phyloP scores from a whole-genome alignment of 805 yeast species.

The Lachancea sp. region DNA sequence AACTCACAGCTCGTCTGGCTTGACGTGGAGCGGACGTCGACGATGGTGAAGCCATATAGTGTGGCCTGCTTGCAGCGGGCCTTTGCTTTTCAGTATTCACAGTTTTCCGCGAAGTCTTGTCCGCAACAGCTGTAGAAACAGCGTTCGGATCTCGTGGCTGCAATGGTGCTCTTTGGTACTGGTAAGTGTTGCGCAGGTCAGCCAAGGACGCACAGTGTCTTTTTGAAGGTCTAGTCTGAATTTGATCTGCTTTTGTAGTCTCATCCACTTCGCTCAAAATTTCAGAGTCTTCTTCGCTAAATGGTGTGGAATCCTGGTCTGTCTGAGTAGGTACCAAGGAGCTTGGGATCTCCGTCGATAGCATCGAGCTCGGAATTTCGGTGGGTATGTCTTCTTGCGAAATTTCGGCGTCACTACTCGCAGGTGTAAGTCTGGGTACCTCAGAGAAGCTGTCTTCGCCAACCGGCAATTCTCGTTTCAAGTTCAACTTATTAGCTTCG shows the following conservation, averaged over 20 bases:
- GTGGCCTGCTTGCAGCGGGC: neutral
- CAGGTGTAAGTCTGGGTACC: neutral
- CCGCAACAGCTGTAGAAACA: neutral
- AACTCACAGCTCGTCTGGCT: constrained; percentile 4
- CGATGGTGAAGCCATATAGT: constrained; percentile 4
- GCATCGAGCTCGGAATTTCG: constrained; percentile 25
- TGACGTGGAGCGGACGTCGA: constrained; percentile 1
- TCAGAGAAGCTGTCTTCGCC: neutral
- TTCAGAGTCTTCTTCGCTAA: constrained; percentile 16
- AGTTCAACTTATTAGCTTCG: neutral
- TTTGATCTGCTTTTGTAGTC: neutral
- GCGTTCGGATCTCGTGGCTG: constrained; percentile 1
- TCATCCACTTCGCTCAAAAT: constrained; percentile 18
- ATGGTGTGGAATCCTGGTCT: constrained; percentile 1
- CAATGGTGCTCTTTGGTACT: constrained; percentile 5
- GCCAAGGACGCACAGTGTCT: constrained; percentile 7
- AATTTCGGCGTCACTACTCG: neutral
- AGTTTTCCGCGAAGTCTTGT: neutral
- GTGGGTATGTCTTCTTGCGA: constrained; percentile 19
- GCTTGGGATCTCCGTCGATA: constrained; percentile 16
- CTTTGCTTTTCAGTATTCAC: neutral
- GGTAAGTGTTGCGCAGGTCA: constrained; percentile 4
- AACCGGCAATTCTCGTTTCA: neutral
- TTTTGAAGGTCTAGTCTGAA: neutral
- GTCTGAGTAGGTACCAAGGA: constrained; percentile 6